Conservation (phyloP, 805 yeast genomes). For the Kuraishia floccosa region DNA sequence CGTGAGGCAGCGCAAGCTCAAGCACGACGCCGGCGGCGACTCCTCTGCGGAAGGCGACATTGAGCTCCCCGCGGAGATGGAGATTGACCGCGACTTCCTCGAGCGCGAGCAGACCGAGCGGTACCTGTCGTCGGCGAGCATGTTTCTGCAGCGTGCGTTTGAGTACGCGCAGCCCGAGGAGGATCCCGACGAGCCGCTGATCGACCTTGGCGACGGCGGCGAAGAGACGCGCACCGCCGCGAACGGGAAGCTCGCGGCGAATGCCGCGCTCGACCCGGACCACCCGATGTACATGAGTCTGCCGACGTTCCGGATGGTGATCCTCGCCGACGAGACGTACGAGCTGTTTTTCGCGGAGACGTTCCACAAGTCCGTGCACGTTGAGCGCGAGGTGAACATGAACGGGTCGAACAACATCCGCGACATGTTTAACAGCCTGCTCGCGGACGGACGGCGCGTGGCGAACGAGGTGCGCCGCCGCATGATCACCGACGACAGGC, state of each 20-base stretch:
- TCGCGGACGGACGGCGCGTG: slow-evolving; percentile 87
- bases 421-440: slow-evolving; percentile 81
- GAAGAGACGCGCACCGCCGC: slow-evolving; percentile 6
- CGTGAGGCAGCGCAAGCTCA: slow-evolving; percentile 23
- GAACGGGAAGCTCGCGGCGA: slow-evolving; percentile 36
- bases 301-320: slow-evolving; percentile 90
- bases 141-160: slow-evolving; percentile 76
- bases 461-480: slow-evolving; percentile 84
- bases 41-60: slow-evolving; percentile 22
- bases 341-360: slow-evolving; percentile 73
- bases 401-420: slow-evolving; percentile 45
- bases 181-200: slow-evolving; percentile 25
- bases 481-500: slow-evolving; percentile 78
- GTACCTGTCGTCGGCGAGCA: slow-evolving; percentile 78
- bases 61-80: slow-evolving; percentile 44
- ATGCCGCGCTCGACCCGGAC: slow-evolving; percentile 74
- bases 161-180: slow-evolving; percentile 77
- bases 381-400: slow-evolving; percentile 39
- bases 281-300: slow-evolving; percentile 65
- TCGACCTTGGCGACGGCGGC: slow-evolving; percentile 30
- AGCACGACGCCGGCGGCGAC: slow-evolving; percentile 18
- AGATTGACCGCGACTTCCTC: slow-evolving; percentile 51
- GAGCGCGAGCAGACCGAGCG: slow-evolving; percentile 62
- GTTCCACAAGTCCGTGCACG: slow-evolving; percentile 55
- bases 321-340: slow-evolving; percentile 87